Evolutionary conservation across 192 early-diverging fungal species (phyloP).

Genomic region (Coemansia sp.): DNA sequence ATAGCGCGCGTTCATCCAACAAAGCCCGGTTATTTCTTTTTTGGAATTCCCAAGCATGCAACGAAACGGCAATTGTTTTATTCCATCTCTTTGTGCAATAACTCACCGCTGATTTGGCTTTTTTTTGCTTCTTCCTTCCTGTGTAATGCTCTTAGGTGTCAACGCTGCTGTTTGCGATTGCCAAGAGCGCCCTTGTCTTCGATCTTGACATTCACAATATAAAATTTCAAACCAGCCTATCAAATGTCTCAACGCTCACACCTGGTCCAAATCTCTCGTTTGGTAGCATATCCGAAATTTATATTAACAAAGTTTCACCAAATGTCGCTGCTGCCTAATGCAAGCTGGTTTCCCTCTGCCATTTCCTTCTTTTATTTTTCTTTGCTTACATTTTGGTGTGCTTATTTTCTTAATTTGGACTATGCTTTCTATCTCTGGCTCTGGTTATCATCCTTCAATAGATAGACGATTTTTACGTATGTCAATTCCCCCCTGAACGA

Average conservation of each 20-base stretch:
- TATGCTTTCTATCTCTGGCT: background rate
- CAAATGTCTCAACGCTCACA: background rate
- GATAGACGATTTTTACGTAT: background rate
- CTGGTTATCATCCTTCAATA: background rate
- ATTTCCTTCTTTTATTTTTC: background rate
- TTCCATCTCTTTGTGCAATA: no score
- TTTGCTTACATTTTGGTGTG: background rate
- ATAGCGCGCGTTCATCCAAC: background rate
- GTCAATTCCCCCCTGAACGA: background rate
- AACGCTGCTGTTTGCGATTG: background rate
- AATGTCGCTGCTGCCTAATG: background rate
- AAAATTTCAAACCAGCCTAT: constrained; percentile 3
- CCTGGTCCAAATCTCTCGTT: constrained; percentile 8
- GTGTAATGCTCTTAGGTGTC: background rate
- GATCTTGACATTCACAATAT: background rate
- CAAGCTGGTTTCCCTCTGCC: background rate
- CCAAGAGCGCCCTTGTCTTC: background rate
- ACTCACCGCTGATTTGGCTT: no score
- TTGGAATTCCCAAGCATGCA: background rate
- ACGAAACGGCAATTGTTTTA: background rate
- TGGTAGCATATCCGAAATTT: background rate
- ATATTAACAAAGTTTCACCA: constrained; percentile 8
- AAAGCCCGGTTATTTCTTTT: background rate
- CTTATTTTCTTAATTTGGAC: background rate
- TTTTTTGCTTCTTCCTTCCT: no score